phyloP scores from a whole-genome alignment of 306 rosid species.

The Trifolium pratense region DNA sequence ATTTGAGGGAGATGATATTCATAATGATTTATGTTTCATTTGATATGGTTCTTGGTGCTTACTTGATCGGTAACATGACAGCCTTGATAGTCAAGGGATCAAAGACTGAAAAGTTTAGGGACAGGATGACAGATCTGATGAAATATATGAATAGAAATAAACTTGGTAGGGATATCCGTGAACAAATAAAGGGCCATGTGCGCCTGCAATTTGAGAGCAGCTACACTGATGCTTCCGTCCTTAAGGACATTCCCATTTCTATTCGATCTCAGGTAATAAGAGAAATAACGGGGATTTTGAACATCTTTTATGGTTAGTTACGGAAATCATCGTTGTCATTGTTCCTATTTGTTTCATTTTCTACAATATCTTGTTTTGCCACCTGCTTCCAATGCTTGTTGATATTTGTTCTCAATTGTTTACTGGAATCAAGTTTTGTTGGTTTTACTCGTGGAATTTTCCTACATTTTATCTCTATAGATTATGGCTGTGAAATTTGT shows the following conservation, averaged over 20 bases:
- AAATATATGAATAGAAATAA: slow-evolving; percentile 90
- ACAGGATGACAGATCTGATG: slow-evolving; percentile 86
- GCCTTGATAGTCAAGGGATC: slow-evolving; percentile 99
- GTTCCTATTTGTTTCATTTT: slow-evolving; percentile 13
- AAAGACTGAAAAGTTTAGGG: slow-evolving; percentile 90
- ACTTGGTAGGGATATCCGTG: slow-evolving; percentile 82
- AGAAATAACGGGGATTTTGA: slow-evolving; percentile 24
- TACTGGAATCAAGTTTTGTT: slow-evolving; percentile 30
- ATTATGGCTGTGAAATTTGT: slow-evolving; percentile 16
- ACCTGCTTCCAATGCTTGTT: slow-evolving; percentile 7
- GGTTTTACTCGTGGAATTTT: slow-evolving; percentile 15
- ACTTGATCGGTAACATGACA: slow-evolving; percentile 98
- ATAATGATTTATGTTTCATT: slow-evolving; percentile 86
- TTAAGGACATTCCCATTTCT: slow-evolving; percentile 85
- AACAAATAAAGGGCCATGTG: slow-evolving; percentile 90
- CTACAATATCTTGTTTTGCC: slow-evolving; percentile 5
- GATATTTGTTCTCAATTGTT: slow-evolving; percentile 9
- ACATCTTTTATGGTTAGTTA: slow-evolving; percentile 26
- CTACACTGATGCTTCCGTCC: slow-evolving; percentile 82
- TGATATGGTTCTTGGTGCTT: slow-evolving; percentile 98
- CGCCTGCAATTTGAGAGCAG: slow-evolving; percentile 93
- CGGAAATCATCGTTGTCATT: neutral
- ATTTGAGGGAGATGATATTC: slow-evolving; percentile 97
- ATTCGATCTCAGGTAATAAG: slow-evolving; percentile 81
- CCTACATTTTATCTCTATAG: slow-evolving; percentile 11